Base-by-base conservation (phyloP, 345 rosid genomes). In the Aegle marmelos region DNA sequence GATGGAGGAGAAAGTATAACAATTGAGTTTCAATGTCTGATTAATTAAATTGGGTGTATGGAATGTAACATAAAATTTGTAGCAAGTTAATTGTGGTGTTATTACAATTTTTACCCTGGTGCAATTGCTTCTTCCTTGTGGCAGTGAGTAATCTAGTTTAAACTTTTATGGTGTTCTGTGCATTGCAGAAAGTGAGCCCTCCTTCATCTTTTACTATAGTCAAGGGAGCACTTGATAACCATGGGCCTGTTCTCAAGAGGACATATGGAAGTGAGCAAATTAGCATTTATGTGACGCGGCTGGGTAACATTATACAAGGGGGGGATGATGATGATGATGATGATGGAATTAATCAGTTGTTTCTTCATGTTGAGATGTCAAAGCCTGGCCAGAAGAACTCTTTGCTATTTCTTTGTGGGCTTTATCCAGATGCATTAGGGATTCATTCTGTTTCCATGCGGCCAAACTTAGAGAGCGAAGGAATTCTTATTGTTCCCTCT, bases 391-490 rank as follows among this genome's bases (percentile, higher is more conserved):
- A 88, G 65, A 79, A 81, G 63, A 80, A 90, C 27, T 91, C 97
- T 54, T 73, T 94, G 75, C 94, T 90, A 76, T 91, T 95, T 79
- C 91, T 94, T 6, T 95, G 99, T 28, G 99, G 95, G 22, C 81
- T 95, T 84, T 92, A 95, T 84, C 97, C 98, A 0, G 99, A 95
- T 79, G 98, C 98, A 0, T 77, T 94, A 73, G 97, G 98, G 33
- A 94, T 95, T 73, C 98, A 95, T 82, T 92, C 97, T 1, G 89
- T 95, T 81, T 89, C 95, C 2, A 72, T 95, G 90, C 86, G 97
- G 83, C 92, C 93, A 0, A 94, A 91, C 81, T 77, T 80, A 5
- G 93, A 88, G 33, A 50, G 74, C 65, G 74, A 85, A 21, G 86
- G 72, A 27, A 27, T 80, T 69, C 82, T 84, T 72, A 85, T 74